Conservation (phyloP, 75 land plant genomes). For the Adiantum capillusveneris region DNA sequence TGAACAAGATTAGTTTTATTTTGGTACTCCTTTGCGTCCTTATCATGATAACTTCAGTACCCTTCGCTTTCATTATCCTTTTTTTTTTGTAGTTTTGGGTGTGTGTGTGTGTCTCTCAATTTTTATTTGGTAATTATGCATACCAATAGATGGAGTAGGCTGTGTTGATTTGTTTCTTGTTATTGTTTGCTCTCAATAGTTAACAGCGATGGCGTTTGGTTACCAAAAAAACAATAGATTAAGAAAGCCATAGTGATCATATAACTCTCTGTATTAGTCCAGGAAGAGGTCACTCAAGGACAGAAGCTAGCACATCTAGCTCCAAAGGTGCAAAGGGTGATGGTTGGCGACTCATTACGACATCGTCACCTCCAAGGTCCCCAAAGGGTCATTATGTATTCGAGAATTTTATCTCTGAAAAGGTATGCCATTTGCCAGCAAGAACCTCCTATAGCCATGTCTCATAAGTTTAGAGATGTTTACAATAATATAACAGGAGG, state of each 20-base stretch:
- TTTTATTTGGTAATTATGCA: no score
- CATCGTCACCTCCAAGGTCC: not conserved
- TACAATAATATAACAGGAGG: constrained; percentile 3
- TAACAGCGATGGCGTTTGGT: no score
- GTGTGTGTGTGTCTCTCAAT: no score
- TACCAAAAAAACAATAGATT: not conserved
- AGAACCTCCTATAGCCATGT: not conserved
- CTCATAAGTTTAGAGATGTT: not conserved
- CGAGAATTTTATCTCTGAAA: constrained; percentile 13
- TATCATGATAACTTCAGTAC: no score
- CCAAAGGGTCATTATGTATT: constrained; percentile 11
- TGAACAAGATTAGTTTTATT: no score
- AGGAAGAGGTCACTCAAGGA: not conserved
- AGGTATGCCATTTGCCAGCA: constrained; percentile 3
- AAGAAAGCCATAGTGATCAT: not conserved
- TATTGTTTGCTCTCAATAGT: no score
- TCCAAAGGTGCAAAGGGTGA: not conserved
- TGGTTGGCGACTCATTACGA: not conserved
- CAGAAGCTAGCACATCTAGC: not conserved
- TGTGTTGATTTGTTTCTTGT: no score
- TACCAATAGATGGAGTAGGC: no score
- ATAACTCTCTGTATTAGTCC: not conserved
- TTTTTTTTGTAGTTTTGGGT: no score
- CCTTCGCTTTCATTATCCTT: no score
- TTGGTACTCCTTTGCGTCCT: no score